A percentile compares a stretch with the other conserved stretches of the same genome.
These are phyloP conservation scores for Euphorbia celastroides DNA, from an alignment of 441 rosid genomes.

Conservation along the genomic window DNA sequence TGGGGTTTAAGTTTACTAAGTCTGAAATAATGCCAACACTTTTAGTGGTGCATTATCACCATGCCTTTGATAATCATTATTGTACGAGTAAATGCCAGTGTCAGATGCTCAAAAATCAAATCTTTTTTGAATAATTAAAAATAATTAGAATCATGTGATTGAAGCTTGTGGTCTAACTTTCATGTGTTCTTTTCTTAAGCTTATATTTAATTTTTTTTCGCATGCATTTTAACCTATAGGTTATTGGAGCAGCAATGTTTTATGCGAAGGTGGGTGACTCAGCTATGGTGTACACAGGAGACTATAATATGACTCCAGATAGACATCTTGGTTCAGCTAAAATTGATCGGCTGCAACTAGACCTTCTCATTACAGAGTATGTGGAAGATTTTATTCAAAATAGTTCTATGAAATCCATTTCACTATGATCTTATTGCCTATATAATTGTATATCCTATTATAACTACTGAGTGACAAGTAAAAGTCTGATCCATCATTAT, in stretches of 20 bases:
- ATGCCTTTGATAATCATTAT: not conserved
- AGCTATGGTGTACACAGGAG: slow-evolving; percentile 92
- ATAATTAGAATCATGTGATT: not conserved
- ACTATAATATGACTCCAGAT: slow-evolving; percentile 97
- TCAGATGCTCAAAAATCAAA: not conserved
- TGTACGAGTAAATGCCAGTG: not conserved
- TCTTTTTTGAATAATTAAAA: not conserved
- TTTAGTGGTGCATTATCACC: not conserved
- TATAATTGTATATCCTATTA: not conserved
- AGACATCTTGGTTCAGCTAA: slow-evolving; percentile 99
- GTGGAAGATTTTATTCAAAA: slow-evolving; percentile 6
- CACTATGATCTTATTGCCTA: not conserved
- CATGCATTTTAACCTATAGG: slow-evolving; percentile 37
- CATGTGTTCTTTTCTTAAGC: not conserved
- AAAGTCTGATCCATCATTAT: not conserved
- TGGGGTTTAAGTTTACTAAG: not conserved
- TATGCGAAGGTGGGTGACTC: slow-evolving; percentile 90
- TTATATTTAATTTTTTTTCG: slow-evolving; percentile 8
- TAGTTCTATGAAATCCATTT: not conserved
- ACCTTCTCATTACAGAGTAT: slow-evolving; percentile 95
- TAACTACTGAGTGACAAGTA: too few species aligned
- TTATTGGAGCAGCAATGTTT: slow-evolving; percentile 98
- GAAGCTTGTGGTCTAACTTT: slow-evolving; percentile 4
- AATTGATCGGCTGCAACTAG: slow-evolving; percentile 70
- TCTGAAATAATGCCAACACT: not conserved